phyloP scores from a whole-genome alignment of 2,329 filamentous ascomycete species.

The Canariomyces notabilis region DNA sequence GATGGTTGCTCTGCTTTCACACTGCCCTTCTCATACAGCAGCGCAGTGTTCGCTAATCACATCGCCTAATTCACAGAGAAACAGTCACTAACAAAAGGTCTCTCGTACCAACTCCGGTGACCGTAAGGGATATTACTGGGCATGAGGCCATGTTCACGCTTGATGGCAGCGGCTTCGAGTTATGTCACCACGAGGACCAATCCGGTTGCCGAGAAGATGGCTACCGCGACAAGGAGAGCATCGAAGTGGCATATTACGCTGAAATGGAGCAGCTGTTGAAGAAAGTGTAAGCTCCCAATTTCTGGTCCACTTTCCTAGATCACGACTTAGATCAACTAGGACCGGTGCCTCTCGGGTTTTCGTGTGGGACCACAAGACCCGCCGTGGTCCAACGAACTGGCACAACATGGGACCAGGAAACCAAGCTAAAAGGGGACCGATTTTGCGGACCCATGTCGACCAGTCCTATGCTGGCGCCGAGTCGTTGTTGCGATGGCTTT shows the following conservation, averaged over 20 bases:
- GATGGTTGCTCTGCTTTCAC: constrained; percentile 1
- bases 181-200: constrained; percentile 25
- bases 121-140: constrained; percentile 36
- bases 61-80: constrained; percentile 11
- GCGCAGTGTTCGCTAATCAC: too few species aligned
- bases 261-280: constrained; percentile 64
- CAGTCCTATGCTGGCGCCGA: constrained; percentile 25
- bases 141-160: constrained; percentile 37
- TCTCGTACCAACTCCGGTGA: constrained; percentile 36
- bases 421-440: constrained; percentile 45
- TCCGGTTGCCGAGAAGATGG: constrained; percentile 29
- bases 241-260: constrained; percentile 63
- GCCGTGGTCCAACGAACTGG: constrained; percentile 41
- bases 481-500: constrained; percentile 14
- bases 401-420: constrained; percentile 60
- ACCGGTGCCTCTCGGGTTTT: constrained; percentile 26
- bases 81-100: constrained; percentile 28
- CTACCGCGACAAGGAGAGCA: constrained; percentile 50
- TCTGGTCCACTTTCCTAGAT: too few species aligned
- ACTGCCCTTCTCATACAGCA: too few species aligned
- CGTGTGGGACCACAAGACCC: constrained; percentile 30
- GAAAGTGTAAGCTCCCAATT: constrained; percentile 30
- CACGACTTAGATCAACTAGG: too few species aligned
- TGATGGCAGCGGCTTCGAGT: constrained; percentile 40
- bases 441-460: constrained; percentile 24